These are phyloP conservation scores for Aureobasidium sp. DNA, from an alignment of 2,329 filamentous ascomycete genomes.

Conservation along the genomic window DNA sequence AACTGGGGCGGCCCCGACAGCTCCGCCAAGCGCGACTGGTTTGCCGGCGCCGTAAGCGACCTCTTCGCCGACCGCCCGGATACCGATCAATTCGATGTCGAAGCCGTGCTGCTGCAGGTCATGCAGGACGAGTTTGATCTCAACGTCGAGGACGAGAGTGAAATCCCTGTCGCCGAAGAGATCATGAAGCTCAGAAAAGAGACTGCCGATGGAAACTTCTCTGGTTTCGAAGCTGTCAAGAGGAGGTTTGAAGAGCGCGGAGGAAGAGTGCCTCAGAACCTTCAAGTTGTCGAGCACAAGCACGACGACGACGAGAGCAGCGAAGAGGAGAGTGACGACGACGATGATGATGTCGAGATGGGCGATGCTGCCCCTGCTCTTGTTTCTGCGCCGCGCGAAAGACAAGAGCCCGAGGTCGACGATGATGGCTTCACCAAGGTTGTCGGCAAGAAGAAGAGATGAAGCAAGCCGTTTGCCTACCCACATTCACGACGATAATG, in stretches of 20 bases:
- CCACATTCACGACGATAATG: neutral
- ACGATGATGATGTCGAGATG: constrained; percentile 46
- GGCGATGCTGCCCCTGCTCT: constrained; percentile 57
- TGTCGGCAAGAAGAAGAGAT: constrained; percentile 29
- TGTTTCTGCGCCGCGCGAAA: constrained; percentile 52
- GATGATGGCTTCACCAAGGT: constrained; percentile 35
- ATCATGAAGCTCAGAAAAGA: constrained; percentile 62
- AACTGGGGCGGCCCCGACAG: constrained; percentile 80
- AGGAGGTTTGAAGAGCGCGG: constrained; percentile 39
- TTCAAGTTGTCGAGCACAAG: constrained; percentile 50
- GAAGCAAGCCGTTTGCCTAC: constrained; percentile 8
- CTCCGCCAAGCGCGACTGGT: constrained; percentile 89
- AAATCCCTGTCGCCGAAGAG: constrained; percentile 60
- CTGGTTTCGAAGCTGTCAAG: constrained; percentile 44
- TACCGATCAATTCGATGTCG: constrained; percentile 70
- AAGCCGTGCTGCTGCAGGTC: constrained; percentile 76
- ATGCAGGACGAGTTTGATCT: constrained; percentile 96
- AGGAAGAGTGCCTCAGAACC: constrained; percentile 18
- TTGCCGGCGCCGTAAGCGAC: constrained; percentile 78
- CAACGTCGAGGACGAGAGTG: constrained; percentile 82
- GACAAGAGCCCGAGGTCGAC: constrained; percentile 47
- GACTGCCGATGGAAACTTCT: constrained; percentile 52
- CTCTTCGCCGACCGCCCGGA: constrained; percentile 56
- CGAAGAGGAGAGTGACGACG: constrained; percentile 49
- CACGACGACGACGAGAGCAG: constrained; percentile 48